These are phyloP conservation scores for Leccinum boreale DNA, from an alignment of 768 basidiomycete species.

Conservation along the genomic window DNA sequence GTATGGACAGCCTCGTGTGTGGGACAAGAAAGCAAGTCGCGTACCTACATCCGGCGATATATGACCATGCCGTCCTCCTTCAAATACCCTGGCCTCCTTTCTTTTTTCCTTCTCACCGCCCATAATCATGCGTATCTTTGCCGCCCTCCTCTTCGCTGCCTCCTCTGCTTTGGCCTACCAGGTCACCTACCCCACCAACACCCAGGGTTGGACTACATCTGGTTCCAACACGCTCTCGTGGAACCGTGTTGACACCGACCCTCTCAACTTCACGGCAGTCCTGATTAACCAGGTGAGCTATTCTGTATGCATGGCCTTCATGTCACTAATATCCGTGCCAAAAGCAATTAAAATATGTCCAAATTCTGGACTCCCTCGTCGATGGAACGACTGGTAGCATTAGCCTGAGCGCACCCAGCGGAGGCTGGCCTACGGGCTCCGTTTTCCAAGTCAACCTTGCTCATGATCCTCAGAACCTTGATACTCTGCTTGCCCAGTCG, in stretches of 20 bases:
- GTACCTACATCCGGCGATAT: slow-evolving; percentile 6
- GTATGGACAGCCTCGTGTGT: slow-evolving; percentile 8
- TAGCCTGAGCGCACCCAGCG: slow-evolving; percentile 51
- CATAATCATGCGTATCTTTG: slow-evolving; percentile 42
- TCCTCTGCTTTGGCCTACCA: slow-evolving; percentile 61
- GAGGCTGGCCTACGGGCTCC: slow-evolving; percentile 61
- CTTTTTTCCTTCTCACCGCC: background rate
- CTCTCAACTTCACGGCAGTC: slow-evolving; percentile 62
- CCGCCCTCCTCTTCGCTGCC: slow-evolving; percentile 45
- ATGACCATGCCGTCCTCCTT: background rate
- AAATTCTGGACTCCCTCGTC: slow-evolving; percentile 56
- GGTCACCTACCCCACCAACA: slow-evolving; percentile 49
- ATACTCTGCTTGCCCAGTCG: slow-evolving; percentile 71
- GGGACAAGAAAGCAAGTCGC: slow-evolving; percentile 19
- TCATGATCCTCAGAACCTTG: slow-evolving; percentile 40
- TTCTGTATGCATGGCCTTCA: background rate
- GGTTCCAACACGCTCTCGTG: slow-evolving; percentile 57
- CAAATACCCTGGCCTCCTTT: slow-evolving; percentile 2
- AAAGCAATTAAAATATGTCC: slow-evolving; percentile 34
- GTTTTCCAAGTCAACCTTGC: slow-evolving; percentile 75
- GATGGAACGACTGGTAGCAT: slow-evolving; percentile 42
- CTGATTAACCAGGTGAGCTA: slow-evolving; percentile 52
- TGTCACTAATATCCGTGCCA: slow-evolving; percentile 1
- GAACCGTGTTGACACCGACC: slow-evolving; percentile 65
- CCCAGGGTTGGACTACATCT: slow-evolving; percentile 54